Evolutionary conservation across 257 asterid genomes (phyloP).

Genomic region (Primulina eburnea): DNA sequence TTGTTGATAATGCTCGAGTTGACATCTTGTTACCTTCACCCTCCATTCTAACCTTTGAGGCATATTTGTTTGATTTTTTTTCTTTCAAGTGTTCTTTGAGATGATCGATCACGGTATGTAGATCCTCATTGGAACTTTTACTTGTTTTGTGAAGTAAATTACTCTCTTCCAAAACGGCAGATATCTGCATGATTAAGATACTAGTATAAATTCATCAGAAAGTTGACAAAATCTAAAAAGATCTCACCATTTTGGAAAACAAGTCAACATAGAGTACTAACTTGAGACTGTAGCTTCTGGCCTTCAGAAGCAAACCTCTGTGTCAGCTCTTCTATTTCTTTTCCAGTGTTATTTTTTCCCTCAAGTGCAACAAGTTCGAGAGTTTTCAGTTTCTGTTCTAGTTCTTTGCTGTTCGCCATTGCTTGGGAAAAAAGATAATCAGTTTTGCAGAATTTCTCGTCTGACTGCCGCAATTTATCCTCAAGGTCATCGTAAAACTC

Average conservation of each 20-base stretch:
- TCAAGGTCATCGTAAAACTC: conserved; percentile 70
- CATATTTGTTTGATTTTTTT: conserved; percentile 49
- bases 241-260: conserved; percentile 2
- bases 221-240: not conserved
- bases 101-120: conserved; percentile 44
- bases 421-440: conserved; percentile 78
- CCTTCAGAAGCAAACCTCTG: conserved; percentile 57
- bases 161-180: conserved; percentile 68
- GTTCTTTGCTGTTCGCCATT: conserved; percentile 56
- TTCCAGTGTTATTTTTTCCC: conserved; percentile 42
- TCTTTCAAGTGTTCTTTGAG: conserved; percentile 78
- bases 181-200: conserved; percentile 45
- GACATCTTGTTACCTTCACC: conserved; percentile 48
- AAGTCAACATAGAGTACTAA: conserved; percentile 25
- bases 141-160: conserved; percentile 58
- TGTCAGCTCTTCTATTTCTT: conserved; percentile 54
- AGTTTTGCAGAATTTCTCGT: conserved; percentile 61
- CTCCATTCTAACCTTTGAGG: conserved; percentile 55
- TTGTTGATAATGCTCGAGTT: conserved; percentile 41
- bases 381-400: conserved; percentile 65
- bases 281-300: conserved; percentile 76
- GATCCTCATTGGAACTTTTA: conserved; percentile 67
- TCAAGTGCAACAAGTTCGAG: conserved; percentile 48
- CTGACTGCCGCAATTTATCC: conserved; percentile 67
- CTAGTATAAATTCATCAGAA: conserved; percentile 12